Base-by-base conservation (phyloP, 2,329 filamentous ascomycete genomes). In the Albifimbria verrucaria region DNA sequence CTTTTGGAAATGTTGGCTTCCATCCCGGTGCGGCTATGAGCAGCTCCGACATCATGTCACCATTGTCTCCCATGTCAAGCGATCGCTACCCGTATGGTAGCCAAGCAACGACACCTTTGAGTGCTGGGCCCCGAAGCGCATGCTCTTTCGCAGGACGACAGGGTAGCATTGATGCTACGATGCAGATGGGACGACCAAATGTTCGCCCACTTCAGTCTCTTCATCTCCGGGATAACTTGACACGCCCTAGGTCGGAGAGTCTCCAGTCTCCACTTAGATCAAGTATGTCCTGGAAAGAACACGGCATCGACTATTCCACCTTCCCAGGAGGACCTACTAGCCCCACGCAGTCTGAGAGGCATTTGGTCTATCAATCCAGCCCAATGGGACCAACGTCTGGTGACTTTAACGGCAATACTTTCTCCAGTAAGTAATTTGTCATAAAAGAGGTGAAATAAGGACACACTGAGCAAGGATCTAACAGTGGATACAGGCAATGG, bases 1-100 rank as follows among this genome's bases (percentile, higher is more conserved):
- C 82, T 0, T 88, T 89, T 68, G 83, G 85, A 10, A 78, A 78
- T 57, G 84, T 90, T 59, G 82, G 82, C 2, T 89, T 89, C 64
- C 80, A 80, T 50, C 78, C 82, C 18, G 70, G 76, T 1, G 73
- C 70, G 12, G 71, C 73, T 17, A 76, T 84, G 67, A 73, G 72
- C 58, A 77, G 68, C 53, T 69, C 82, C 1, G 81, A 85, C 54
- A 72, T 84, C 17, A 71, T 83, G 46, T 85, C 83, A 2, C 81
- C 83, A 3, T 69, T 84, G 54, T 85, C 81, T 1, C 70, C 81
- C 4, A 74, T 77, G 21, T 75, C 80, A 1, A 76, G 68, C 51
- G 81, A 85, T 51, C 76, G 82, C 52, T 84, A 82, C 52, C 72
- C 74, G 50, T 83, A 81, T 58, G 69, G 74, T 15, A 73, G 70